Percentiles rank a stretch among this genome's conserved stretches.
Evolutionary conservation across 768 basidiomycete genomes (phyloP).

Genomic region (Infundibulicybe gibba): DNA sequence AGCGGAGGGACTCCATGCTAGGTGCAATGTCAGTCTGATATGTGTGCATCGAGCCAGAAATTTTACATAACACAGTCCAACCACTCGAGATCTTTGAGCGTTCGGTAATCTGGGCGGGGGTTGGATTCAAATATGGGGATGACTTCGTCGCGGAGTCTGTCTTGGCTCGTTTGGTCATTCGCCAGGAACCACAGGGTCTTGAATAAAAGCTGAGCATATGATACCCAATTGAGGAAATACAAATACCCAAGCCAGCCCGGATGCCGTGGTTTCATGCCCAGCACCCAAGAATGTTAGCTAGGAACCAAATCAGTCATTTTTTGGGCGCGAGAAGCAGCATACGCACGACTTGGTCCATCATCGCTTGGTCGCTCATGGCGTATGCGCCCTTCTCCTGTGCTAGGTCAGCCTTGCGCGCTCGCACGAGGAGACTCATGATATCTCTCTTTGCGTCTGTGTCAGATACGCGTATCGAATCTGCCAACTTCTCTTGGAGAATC

Average conservation of each 20-base stretch:
- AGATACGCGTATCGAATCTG: conserved; percentile 18
- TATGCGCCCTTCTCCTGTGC: conserved; percentile 19
- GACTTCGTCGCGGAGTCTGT: background rate
- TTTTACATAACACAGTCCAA: conserved; percentile 35
- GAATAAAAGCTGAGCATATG: conserved; percentile 5
- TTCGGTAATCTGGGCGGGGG: conserved; percentile 32
- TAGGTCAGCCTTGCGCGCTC: conserved; percentile 26
- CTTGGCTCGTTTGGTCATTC: conserved; percentile 20
- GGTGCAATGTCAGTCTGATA: background rate
- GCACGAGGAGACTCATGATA: conserved; percentile 37
- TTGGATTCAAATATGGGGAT: conserved; percentile 15
- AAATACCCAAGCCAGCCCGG: conserved; percentile 38
- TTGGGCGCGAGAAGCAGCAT: background rate
- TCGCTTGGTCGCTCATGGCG: conserved; percentile 29
- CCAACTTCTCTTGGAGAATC: conserved; percentile 28
- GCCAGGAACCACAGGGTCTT: conserved; percentile 44
- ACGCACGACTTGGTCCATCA: conserved; percentile 37
- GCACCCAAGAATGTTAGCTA: conserved; percentile 41
- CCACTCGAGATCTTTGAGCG: conserved; percentile 34
- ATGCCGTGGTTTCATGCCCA: conserved; percentile 35
- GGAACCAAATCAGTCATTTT: background rate
- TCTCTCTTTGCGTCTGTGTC: conserved; percentile 31
- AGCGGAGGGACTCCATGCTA: conserved; percentile 37
- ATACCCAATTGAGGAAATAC: background rate
- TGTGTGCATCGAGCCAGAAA: too few species aligned